phyloP scores from a whole-genome alignment of 768 basidiomycete species.

The Porpolomopsis calyptriformis region DNA sequence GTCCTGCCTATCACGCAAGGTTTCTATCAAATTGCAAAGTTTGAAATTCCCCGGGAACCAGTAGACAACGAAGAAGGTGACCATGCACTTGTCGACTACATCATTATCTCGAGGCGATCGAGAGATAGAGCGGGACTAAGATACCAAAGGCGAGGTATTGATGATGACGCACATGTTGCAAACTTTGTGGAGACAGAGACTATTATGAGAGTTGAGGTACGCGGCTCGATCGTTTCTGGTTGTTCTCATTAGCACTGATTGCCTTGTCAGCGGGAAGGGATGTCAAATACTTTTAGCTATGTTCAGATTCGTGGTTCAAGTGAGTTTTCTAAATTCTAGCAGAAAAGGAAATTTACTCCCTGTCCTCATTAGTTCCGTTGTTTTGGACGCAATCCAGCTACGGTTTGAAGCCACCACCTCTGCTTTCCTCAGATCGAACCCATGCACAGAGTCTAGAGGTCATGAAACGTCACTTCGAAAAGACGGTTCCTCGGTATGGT shows the following conservation, averaged over 20 bases:
- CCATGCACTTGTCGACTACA: slow-evolving; percentile 58
- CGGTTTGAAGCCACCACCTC: slow-evolving; percentile 79
- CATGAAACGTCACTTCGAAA: slow-evolving; percentile 63
- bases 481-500: slow-evolving; percentile 59
- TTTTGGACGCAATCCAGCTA: slow-evolving; percentile 89
- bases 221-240: slow-evolving; percentile 13
- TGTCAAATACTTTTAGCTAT: slow-evolving; percentile 74
- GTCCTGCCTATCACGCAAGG: slow-evolving; percentile 92
- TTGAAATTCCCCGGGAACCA: slow-evolving; percentile 47
- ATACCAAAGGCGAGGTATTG: slow-evolving; percentile 90
- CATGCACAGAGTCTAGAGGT: slow-evolving; percentile 60
- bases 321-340: slow-evolving; percentile 24
- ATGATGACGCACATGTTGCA: slow-evolving; percentile 86
- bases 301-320: slow-evolving; percentile 90
- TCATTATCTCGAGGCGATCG: slow-evolving; percentile 77
- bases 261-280: slow-evolving; percentile 52
- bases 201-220: slow-evolving; percentile 70
- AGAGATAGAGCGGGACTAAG: slow-evolving; percentile 84
- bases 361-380: slow-evolving; percentile 57
- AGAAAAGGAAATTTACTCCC: background rate
- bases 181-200: slow-evolving; percentile 97
- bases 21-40: slow-evolving; percentile 67
- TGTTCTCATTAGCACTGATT: background rate
- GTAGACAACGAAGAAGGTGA: slow-evolving; percentile 31
- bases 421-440: slow-evolving; percentile 64